These are phyloP conservation scores for Camellia lanceoleosa DNA, from an alignment of 148 eudicot species.

Conservation along the genomic window DNA sequence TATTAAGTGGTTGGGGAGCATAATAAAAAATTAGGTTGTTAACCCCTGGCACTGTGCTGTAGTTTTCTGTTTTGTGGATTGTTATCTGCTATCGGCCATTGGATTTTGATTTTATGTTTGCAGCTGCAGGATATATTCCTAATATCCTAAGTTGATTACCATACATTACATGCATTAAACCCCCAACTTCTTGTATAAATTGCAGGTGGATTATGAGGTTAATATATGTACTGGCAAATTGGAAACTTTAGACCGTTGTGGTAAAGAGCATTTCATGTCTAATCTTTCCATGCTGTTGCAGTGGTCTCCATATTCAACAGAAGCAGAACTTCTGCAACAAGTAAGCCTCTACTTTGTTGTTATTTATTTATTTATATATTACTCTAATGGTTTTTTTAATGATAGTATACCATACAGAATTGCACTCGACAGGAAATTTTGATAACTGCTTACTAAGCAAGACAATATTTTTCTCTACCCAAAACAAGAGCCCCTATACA, in stretches of 20 bases:
- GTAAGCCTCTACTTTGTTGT: slow-evolving; percentile 31
- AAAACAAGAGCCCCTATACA: too few species aligned
- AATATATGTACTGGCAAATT: slow-evolving; percentile 39
- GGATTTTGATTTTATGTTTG: background rate
- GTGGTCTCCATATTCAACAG: slow-evolving; percentile 83
- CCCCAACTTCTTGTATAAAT: background rate
- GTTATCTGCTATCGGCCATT: background rate
- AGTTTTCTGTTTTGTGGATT: background rate
- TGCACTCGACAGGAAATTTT: too few species aligned
- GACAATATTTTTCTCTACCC: too few species aligned
- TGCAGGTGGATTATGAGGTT: slow-evolving; percentile 78
- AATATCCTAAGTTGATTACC: background rate
- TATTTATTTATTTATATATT: background rate
- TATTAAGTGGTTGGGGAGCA: background rate
- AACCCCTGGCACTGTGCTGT: background rate
- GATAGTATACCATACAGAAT: too few species aligned
- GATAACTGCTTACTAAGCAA: too few species aligned
- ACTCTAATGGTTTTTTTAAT: too few species aligned
- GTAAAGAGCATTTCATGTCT: slow-evolving; percentile 37
- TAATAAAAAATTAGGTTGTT: background rate
- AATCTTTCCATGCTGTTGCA: slow-evolving; percentile 63
- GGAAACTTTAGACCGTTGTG: slow-evolving; percentile 35
- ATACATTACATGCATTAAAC: slow-evolving; percentile 6
- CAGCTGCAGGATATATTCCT: background rate
- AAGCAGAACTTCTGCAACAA: slow-evolving; percentile 67